phyloP scores from a whole-genome alignment of 176 grass and related monocot genomes.

The Poa pratensis region DNA sequence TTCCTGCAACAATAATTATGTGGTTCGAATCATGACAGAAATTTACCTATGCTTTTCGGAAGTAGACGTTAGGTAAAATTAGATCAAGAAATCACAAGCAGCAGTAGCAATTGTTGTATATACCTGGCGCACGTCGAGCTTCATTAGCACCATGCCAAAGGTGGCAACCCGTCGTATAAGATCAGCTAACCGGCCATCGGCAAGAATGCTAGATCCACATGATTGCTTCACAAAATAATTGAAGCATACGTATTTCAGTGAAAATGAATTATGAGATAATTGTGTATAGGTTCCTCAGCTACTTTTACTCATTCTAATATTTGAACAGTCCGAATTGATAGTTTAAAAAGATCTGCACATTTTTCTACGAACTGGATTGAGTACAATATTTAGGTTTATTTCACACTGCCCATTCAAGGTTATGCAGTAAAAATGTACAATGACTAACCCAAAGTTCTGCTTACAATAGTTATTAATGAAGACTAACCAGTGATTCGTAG shows the following conservation, averaged over 20 bases:
- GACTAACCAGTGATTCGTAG: constrained; percentile 84
- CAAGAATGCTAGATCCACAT: constrained; percentile 73
- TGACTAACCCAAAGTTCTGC: background rate
- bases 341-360: background rate
- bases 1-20: constrained; percentile 50
- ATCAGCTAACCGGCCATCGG: constrained; percentile 89
- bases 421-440: background rate
- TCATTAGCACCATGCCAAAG: constrained; percentile 93
- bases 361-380: constrained; percentile 1
- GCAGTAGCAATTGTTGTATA: background rate
- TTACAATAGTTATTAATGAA: background rate
- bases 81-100: constrained; percentile 8
- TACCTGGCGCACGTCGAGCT: constrained; percentile 92
- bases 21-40: background rate
- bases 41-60: constrained; percentile 21
- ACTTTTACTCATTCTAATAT: background rate
- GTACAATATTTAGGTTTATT: background rate
- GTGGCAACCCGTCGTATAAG: constrained; percentile 87
- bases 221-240: constrained; percentile 75
- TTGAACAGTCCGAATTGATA: background rate
- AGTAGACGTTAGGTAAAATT: background rate
- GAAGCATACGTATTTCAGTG: background rate
- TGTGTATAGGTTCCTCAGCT: constrained; percentile 6
- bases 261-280: constrained; percentile 11
- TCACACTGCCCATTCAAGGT: background rate